These are phyloP conservation scores for Lentinula detonsa DNA, from an alignment of 768 basidiomycete genomes.

Conservation along the genomic window DNA sequence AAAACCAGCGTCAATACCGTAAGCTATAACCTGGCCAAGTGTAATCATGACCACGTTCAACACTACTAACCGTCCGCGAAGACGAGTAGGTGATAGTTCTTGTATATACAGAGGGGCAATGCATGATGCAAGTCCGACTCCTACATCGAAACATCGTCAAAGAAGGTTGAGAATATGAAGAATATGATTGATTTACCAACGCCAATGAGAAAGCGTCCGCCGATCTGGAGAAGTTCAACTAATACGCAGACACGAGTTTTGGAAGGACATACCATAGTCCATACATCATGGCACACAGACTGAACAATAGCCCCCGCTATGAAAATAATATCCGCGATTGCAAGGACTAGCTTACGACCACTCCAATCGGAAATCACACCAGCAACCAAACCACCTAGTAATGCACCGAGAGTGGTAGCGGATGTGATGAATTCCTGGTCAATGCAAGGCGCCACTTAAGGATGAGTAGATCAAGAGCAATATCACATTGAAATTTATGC, in stretches of 20 bases:
- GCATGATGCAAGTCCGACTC: constrained; percentile 72
- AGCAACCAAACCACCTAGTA: constrained; percentile 66
- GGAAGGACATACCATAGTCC: constrained; percentile 50
- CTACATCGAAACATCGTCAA: constrained; percentile 14
- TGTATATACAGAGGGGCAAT: constrained; percentile 81
- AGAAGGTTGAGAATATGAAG: not conserved
- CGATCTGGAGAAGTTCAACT: constrained; percentile 36
- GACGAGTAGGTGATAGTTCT: constrained; percentile 70
- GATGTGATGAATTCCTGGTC: constrained; percentile 74
- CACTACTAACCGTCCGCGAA: constrained; percentile 74
- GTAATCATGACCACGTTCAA: constrained; percentile 83
- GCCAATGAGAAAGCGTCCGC: constrained; percentile 70
- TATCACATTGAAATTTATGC: not conserved
- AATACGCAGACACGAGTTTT: not conserved
- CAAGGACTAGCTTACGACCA: constrained; percentile 60
- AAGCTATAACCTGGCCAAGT: constrained; percentile 73
- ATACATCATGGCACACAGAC: constrained; percentile 62
- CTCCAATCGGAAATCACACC: constrained; percentile 68
- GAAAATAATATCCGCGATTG: constrained; percentile 65
- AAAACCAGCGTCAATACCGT: constrained; percentile 67
- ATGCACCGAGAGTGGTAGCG: constrained; percentile 70
- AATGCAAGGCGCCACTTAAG: not conserved
- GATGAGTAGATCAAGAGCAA: not conserved
- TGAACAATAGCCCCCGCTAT: constrained; percentile 70
- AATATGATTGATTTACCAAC: constrained; percentile 13